Evolutionary conservation across 805 yeast species (phyloP).

Genomic region (Ogataea pignaliae): DNA sequence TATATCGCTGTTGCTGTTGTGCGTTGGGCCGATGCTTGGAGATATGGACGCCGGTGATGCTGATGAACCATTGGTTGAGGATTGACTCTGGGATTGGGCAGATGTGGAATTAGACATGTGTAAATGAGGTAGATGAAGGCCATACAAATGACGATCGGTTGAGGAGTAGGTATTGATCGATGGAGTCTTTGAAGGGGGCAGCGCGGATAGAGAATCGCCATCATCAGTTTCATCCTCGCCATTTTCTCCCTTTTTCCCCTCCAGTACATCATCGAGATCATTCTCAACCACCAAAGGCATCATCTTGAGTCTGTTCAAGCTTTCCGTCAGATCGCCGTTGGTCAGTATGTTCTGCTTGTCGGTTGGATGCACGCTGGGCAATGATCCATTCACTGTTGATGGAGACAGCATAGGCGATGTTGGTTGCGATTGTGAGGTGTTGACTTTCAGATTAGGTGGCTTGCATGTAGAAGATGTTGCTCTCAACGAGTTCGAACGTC

Average conservation of each 20-base stretch:
- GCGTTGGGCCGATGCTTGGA: too few species aligned
- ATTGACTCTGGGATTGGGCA: background rate
- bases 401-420: conserved; percentile 9
- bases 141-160: background rate
- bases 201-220: background rate
- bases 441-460: background rate
- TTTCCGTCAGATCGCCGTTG: conserved; percentile 20
- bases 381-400: background rate
- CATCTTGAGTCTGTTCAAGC: conserved; percentile 24
- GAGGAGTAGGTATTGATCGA: background rate
- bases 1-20: too few species aligned
- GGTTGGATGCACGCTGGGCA: background rate
- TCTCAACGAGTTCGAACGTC: conserved; percentile 7
- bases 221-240: background rate
- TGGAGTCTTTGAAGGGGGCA: background rate
- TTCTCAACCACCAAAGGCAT: conserved; percentile 32
- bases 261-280: conserved; percentile 30
- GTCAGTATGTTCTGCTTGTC: conserved; percentile 7
- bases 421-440: conserved; percentile 10
- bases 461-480: conserved; percentile 3
- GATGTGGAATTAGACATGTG: background rate
- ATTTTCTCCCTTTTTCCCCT: conserved; percentile 10
- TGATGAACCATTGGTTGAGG: too few species aligned
- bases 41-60: too few species aligned
- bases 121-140: conserved; percentile 1